Evolutionary conservation across 768 basidiomycete genomes (phyloP).

Genomic region (Pulveroboletus frians): DNA sequence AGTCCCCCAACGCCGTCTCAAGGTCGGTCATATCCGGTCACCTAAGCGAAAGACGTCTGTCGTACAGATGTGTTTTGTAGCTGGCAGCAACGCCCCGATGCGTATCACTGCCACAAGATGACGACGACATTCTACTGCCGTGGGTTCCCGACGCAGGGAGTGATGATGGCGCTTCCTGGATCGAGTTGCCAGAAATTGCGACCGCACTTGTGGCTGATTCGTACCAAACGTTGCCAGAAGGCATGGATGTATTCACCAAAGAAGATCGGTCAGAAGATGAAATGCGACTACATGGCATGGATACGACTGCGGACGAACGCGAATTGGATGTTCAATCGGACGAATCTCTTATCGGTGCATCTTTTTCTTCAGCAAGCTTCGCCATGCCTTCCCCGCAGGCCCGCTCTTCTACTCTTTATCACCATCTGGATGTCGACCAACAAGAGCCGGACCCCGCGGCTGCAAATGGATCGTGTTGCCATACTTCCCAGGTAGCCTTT

Average conservation of each 20-base stretch:
- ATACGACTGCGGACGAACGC: not conserved
- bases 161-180: conserved; percentile 11
- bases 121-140: conserved; percentile 22
- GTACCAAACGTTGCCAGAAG: conserved; percentile 7
- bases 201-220: not conserved
- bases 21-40: conserved; percentile 34
- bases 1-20: conserved; percentile 41
- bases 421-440: conserved; percentile 11
- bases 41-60: not conserved
- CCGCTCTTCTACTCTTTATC: conserved; percentile 14
- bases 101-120: conserved; percentile 11
- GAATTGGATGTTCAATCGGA: conserved; percentile 14
- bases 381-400: conserved; percentile 13
- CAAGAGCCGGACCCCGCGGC: conserved; percentile 7
- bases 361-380: conserved; percentile 15
- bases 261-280: conserved; percentile 15
- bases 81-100: conserved; percentile 9
- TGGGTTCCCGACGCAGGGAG: conserved; percentile 2
- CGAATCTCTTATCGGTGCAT: conserved; percentile 23
- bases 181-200: conserved; percentile 11
- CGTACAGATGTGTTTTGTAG: conserved; percentile 11
- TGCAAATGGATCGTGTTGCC: conserved; percentile 4
- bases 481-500: conserved; percentile 10
- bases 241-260: conserved; percentile 12
- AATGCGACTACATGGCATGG: conserved; percentile 12